Evolutionary conservation across 495 filamentous ascomycete species (phyloP), one percentile per base, ranked within the genome.

Genomic region (Talaromyces adpressus): DNA sequence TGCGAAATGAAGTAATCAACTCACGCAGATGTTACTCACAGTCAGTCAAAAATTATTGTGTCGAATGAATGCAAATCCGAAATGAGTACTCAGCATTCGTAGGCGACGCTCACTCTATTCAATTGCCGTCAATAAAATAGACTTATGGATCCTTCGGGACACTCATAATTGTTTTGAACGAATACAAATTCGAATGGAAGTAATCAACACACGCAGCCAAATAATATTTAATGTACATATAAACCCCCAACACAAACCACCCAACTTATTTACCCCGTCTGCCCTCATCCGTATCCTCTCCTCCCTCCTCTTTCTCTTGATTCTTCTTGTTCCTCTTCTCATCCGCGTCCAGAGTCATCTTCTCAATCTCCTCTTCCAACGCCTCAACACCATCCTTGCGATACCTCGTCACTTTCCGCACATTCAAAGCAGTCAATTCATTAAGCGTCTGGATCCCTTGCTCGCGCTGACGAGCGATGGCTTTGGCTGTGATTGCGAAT

Each of bases 401-500:
- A 77, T 82, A 98, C 68, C 78, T 76, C 57, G 91, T 95, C n/a
- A 96, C 91, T 76, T 98, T 98, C 62, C 72, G 70, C 22, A 93
- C 84, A 75, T 98, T 97, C 74, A 76, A 81, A 34, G 77, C 75
- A 30, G 93, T 97, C 47, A 94, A 73, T 3, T 89, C 81, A 63
- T 84, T 87, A 63, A 90, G 75, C 4, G 73, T 72, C 47, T 87
- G 68, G 1, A 80, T 64, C 3, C 76, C 75, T 58, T 84, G 68
- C 12, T 69, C 72, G 34, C 87, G 78, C 67, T 88, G 79, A 47
- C 82, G 81, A 41, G 87, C 90, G 0, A 98, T 78, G 0, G 90
- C 86, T 54, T 85, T 84, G 4, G 94, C 94, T 16, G 92, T 96
- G 81, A 97, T 86, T 60, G 89, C 89, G 77, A 98, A 98, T 2